Base-by-base conservation (phyloP, 768 basidiomycete species). In the Panus rudis region DNA sequence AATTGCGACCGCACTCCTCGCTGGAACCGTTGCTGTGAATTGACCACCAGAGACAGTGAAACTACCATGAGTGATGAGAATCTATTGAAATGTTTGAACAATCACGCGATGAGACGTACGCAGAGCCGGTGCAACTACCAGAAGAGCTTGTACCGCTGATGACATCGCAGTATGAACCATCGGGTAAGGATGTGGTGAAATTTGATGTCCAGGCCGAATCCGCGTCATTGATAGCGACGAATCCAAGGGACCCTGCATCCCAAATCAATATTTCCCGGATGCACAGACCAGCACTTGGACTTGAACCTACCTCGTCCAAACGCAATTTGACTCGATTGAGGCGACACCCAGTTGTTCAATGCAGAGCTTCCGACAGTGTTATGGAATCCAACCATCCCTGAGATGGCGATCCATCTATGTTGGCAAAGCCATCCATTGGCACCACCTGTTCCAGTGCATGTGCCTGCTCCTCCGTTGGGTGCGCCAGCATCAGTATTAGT, bases 391-490 rank as follows among this genome's bases (percentile, higher is more conserved):
- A 63, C 61, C 78, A 82, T 80, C 4, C 80, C 80, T 2, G 66
- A 60, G 31, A 82, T 63, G 4, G 79, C 70, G 3, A 66, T 52
- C 64, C 69, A 79, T 4, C 81, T 75, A 50, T 84, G 81, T 52
- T 84, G 80, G 54, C 80, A 82, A 26, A 76, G 61, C 78, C 79
- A 82, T 1, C 79, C 77, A n/a, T 66, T 67, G n/a, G 64, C 56
- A 3, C 78, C 80, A 8, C 68, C 70, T 14, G 58, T 74, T 0
- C 63, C 62, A 4, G 66, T 65, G 52, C 79, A 83, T 1, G 73
- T 69, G 24, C 77, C 79, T 2, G 57, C 39, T 26, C 67, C 75
- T 40, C 69, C 66, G 51, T 83, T 82, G 0, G 82, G 81, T 17
- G 77, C 70, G 12, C 81, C 83, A 23, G 62, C 71, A 49, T 81